These are phyloP conservation scores for Thraustotheca clavata DNA, from an alignment of 352 stramenopile genomes.

Conservation along the genomic window DNA sequence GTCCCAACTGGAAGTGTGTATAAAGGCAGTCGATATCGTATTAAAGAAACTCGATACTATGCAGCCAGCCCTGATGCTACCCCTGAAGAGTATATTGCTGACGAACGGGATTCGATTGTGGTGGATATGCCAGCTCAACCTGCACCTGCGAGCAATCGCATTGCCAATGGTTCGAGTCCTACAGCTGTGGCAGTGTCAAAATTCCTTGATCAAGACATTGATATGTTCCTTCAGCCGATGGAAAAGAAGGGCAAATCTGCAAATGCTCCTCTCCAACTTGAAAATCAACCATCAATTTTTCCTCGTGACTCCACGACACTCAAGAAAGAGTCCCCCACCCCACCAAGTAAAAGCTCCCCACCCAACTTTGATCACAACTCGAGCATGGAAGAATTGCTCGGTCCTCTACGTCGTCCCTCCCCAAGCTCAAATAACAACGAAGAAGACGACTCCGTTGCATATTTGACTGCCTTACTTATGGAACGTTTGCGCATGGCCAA, in stretches of 20 bases:
- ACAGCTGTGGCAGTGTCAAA: slow-evolving; percentile 9
- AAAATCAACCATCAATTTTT: background rate
- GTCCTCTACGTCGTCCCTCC: background rate
- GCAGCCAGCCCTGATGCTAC: slow-evolving; percentile 8
- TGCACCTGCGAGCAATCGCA: background rate
- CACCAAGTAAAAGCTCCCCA: background rate
- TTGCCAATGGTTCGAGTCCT: background rate
- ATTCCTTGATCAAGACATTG: slow-evolving; percentile 21
- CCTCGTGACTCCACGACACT: background rate
- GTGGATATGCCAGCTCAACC: slow-evolving; percentile 20
- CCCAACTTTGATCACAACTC: slow-evolving; percentile 1
- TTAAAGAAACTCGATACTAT: slow-evolving; percentile 22
- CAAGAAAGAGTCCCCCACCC: background rate
- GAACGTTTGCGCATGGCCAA: slow-evolving; percentile 10
- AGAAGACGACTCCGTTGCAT: slow-evolving; percentile 5
- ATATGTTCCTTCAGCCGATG: slow-evolving; percentile 22
- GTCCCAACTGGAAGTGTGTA: background rate
- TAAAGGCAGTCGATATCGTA: slow-evolving; percentile 17
- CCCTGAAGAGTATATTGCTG: slow-evolving; percentile 15
- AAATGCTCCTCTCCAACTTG: slow-evolving; percentile 2
- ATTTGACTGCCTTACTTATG: slow-evolving; percentile 8
- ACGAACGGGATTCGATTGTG: slow-evolving; percentile 19
- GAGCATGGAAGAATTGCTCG: background rate
- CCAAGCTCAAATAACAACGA: slow-evolving; percentile 4
- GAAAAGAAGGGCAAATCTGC: background rate